These are phyloP conservation scores for Rhodotorula graminis DNA, from an alignment of 768 basidiomycete species.

Conservation along the genomic window DNA sequence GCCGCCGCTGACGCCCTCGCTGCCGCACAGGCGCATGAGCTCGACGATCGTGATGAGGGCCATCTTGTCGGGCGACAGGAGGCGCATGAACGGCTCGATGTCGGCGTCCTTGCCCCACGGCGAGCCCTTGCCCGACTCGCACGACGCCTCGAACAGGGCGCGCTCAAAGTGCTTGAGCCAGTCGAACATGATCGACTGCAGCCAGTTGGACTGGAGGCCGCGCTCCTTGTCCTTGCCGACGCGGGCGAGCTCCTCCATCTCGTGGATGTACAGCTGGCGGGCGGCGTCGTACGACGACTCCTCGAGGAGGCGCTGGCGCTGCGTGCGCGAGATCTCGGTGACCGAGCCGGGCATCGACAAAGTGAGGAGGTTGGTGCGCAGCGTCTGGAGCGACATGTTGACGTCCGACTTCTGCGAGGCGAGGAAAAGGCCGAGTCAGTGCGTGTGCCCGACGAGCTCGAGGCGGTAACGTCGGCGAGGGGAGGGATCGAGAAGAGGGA, in stretches of 20 bases:
- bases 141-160: conserved; percentile 54
- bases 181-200: conserved; percentile 77
- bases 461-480: background rate
- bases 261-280: conserved; percentile 62
- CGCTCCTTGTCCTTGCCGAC: conserved; percentile 50
- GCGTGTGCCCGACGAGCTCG: too few species aligned
- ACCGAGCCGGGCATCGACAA: conserved; percentile 61
- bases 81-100: conserved; percentile 66
- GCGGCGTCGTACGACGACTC: conserved; percentile 81
- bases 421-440: too few species aligned
- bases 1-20: conserved; percentile 63
- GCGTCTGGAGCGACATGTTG: conserved; percentile 54
- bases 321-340: conserved; percentile 63
- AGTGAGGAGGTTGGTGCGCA: conserved; percentile 63
- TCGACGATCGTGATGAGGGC: conserved; percentile 86
- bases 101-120: conserved; percentile 41
- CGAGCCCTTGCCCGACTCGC: conserved; percentile 43
- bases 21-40: conserved; percentile 66
- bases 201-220: conserved; percentile 49
- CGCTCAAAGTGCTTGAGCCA: conserved; percentile 66
- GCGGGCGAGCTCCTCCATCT: conserved; percentile 58
- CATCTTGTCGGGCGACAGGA: conserved; percentile 70
- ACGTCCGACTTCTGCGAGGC: conserved; percentile 13
- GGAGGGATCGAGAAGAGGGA: too few species aligned
- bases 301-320: conserved; percentile 74